phyloP scores from a whole-genome alignment of 164 flowering plant genomes.

The Nymphaea colorata region DNA sequence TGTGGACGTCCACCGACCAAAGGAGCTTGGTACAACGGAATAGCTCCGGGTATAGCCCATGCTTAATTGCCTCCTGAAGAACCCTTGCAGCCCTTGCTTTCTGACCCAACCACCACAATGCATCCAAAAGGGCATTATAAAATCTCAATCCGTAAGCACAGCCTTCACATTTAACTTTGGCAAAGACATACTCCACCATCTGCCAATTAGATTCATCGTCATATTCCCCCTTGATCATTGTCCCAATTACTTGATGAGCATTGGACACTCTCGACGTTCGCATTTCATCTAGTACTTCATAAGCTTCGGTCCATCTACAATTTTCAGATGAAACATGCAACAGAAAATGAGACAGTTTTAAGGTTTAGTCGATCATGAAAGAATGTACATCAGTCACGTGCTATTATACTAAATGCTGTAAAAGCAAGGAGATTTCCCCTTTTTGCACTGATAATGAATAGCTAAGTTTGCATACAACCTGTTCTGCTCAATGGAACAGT shows the following conservation, averaged over 20 bases:
- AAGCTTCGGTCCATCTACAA: conserved; percentile 67
- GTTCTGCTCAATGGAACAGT: too few relatives aligned
- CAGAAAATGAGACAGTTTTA: background rate
- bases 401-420: too few relatives aligned
- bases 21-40: conserved; percentile 66
- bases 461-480: too few relatives aligned
- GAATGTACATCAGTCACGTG: too few relatives aligned
- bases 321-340: background rate
- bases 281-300: conserved; percentile 72
- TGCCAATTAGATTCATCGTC: conserved; percentile 95
- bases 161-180: conserved; percentile 71
- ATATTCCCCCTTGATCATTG: conserved; percentile 79
- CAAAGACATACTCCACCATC: conserved; percentile 91
- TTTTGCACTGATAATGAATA: too few relatives aligned
- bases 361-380: too few relatives aligned
- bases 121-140: conserved; percentile 78
- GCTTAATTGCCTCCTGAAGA: conserved; percentile 63
- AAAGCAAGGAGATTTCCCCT: too few relatives aligned
- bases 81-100: conserved; percentile 71
- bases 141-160: conserved; percentile 75
- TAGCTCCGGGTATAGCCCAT: conserved; percentile 71
- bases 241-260: conserved; percentile 78
- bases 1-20: conserved; percentile 87
- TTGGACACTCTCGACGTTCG: conserved; percentile 49
- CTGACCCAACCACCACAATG: conserved; percentile 92